Evolutionary conservation across 2,329 filamentous ascomycete species (phyloP).

Genomic region (Nemania bipapillata): DNA sequence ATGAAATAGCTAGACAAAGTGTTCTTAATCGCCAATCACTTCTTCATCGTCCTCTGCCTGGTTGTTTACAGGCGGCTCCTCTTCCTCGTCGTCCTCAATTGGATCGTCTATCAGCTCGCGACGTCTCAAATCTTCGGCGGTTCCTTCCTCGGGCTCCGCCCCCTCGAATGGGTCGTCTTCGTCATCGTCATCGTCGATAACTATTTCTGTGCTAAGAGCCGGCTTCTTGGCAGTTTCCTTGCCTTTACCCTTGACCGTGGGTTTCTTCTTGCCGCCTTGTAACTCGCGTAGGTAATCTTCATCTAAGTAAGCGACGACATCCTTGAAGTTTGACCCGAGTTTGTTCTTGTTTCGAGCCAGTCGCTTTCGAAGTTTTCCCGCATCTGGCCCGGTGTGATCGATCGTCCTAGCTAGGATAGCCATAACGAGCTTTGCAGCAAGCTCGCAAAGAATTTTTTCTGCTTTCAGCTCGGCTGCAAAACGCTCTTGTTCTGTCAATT

Average conservation of each 20-base stretch:
- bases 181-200: constrained; percentile 59
- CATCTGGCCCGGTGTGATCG: constrained; percentile 69
- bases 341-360: constrained; percentile 81
- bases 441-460: constrained; percentile 85
- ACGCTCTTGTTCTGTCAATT: constrained; percentile 67
- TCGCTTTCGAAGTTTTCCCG: constrained; percentile 73
- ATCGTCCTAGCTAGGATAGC: constrained; percentile 80
- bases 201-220: constrained; percentile 59
- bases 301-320: constrained; percentile 83
- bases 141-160: constrained; percentile 67
- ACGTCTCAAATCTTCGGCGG: constrained; percentile 66
- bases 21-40: constrained; percentile 55
- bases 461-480: constrained; percentile 75
- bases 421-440: constrained; percentile 85
- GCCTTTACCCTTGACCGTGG: constrained; percentile 57
- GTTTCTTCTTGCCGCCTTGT: constrained; percentile 57
- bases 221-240: constrained; percentile 57
- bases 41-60: constrained; percentile 43
- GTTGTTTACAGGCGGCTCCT: constrained; percentile 47
- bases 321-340: constrained; percentile 86
- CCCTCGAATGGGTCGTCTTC: constrained; percentile 60
- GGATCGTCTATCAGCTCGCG: constrained; percentile 65
- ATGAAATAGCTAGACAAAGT: constrained; percentile 15
- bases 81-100: constrained; percentile 57
- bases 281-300: constrained; percentile 67